Base-by-base conservation (phyloP, 1,284 basidiomycete species). In the Cryptococcus neoformans region DNA sequence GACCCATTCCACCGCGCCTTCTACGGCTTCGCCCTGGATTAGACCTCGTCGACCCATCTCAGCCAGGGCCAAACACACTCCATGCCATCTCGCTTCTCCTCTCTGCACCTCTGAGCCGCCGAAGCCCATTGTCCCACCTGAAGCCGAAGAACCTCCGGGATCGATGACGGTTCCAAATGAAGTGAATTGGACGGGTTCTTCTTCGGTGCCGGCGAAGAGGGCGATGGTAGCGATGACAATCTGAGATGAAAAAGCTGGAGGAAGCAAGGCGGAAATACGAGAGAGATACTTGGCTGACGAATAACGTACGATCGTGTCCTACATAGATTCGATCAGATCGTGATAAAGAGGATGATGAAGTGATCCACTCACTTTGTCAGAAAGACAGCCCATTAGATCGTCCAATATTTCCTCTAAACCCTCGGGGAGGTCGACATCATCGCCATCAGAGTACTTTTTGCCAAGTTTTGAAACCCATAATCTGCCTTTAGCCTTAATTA, bases 301-400 rank as follows among this genome's bases (percentile, higher is more conserved):
- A 83, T 92, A 99, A 48, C 96, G 88, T 17, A 99, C 92, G 36
- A 93, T 81, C 0, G 96, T 97, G 70, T 98, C 94, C 91, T 96
- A 16, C 28, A 4, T 28, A 28, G 28, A 0, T 21, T 12, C 11
- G 3, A 10, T 16, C 38, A 38, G 21, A 11, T 55, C 39, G 7
- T 41, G 58, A 54, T 54, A 53, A 38, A 38, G 34, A 12, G 12
- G 16, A 35, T 35, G 17, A 28, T 28, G 28, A 4, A 28, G 28
- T 4, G 28, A 28, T 28, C 28, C 28, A 66, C 72, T 44, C 63
- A 92, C 92, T 75, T 87, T 90, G 76, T 98, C 92, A 67, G 91
- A 87, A 17, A 98, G 77, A 10, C 83, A 81, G 36, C 81, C 80
- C 69, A 98, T 85, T 1, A 98, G 78, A 40, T 86, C 83, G 59